Evolutionary conservation across 2,329 filamentous ascomycete species (phyloP).

Genomic region (Fusarium palustre): DNA sequence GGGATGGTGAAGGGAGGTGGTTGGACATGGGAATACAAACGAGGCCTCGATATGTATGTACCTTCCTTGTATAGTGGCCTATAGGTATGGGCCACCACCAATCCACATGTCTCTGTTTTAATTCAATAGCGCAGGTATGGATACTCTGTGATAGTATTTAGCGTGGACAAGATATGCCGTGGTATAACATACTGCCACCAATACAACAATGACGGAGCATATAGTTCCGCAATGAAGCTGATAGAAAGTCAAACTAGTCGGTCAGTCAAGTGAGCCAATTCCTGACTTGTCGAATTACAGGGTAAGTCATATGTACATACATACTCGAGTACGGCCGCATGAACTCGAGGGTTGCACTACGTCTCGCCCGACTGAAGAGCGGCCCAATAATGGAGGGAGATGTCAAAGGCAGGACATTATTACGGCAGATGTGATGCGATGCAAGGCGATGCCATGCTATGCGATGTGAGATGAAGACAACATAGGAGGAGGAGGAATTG

Average conservation of each 20-base stretch:
- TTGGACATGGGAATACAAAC: conserved; percentile 34
- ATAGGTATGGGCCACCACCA: conserved; percentile 23
- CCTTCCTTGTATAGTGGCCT: conserved; percentile 22
- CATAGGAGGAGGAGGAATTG: conserved; percentile 1
- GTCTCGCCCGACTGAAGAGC: conserved; percentile 22
- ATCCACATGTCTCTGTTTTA: conserved; percentile 16
- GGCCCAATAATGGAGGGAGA: conserved; percentile 19
- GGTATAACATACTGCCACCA: conserved; percentile 19
- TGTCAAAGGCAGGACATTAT: conserved; percentile 14
- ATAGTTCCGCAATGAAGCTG: conserved; percentile 22
- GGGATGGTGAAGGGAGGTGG: conserved; percentile 22
- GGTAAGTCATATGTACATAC: conserved; percentile 8
- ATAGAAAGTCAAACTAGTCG: background rate
- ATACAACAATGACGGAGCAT: conserved; percentile 28
- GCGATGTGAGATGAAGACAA: conserved; percentile 22
- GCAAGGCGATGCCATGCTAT: conserved; percentile 20
- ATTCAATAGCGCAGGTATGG: background rate
- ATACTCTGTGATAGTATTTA: conserved; percentile 7
- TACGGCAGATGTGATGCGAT: conserved; percentile 27
- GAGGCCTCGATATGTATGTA: conserved; percentile 32
- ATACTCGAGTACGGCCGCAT: conserved; percentile 23
- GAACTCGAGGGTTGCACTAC: conserved; percentile 40
- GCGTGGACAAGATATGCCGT: conserved; percentile 16
- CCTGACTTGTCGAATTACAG: conserved; percentile 5
- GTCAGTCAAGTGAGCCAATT: conserved; percentile 9